Conservation (phyloP, 495 filamentous ascomycete species). For the Penicillium lividum region DNA sequence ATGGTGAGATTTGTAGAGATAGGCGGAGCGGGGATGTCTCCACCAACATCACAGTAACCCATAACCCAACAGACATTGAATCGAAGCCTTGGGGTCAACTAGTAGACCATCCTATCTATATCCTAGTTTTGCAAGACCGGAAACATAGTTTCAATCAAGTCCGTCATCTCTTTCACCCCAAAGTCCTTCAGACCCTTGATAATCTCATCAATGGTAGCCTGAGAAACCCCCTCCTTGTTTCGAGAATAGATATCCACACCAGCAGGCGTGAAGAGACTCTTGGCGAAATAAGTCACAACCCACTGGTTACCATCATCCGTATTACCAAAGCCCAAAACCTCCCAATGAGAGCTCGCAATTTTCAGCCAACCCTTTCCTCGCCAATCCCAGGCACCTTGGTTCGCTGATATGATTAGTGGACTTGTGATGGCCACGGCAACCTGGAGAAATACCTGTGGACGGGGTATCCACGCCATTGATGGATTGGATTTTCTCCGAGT, state of each 20-base stretch:
- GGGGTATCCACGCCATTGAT: slow-evolving; percentile 66
- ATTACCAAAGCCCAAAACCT: slow-evolving; percentile 70
- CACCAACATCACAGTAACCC: background rate
- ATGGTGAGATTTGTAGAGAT: background rate
- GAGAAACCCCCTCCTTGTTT: slow-evolving; percentile 50
- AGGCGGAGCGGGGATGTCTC: slow-evolving; percentile 5
- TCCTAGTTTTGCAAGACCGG: slow-evolving; percentile 22
- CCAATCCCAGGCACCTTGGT: slow-evolving; percentile 64
- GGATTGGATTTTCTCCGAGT: slow-evolving; percentile 52
- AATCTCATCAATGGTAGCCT: slow-evolving; percentile 48
- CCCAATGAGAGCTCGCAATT: slow-evolving; percentile 69
- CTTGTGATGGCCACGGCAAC: background rate
- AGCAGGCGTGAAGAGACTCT: slow-evolving; percentile 72
- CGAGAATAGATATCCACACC: slow-evolving; percentile 73
- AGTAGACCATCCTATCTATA: background rate
- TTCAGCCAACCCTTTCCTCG: slow-evolving; percentile 67
- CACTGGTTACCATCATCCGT: slow-evolving; percentile 50
- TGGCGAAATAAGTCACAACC: slow-evolving; percentile 75
- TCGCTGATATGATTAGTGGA: slow-evolving; percentile 6
- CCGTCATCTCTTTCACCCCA: slow-evolving; percentile 16
- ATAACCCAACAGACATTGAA: background rate
- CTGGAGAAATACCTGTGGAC: slow-evolving; percentile 8
- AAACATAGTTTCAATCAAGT: slow-evolving; percentile 23
- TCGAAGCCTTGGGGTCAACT: too few species aligned
- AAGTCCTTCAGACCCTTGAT: slow-evolving; percentile 44